A percentile compares a stretch with the other conserved stretches of the same genome.
Evolutionary conservation across 768 basidiomycete genomes (phyloP).

Genomic region (Boletus vinaceobasis): DNA sequence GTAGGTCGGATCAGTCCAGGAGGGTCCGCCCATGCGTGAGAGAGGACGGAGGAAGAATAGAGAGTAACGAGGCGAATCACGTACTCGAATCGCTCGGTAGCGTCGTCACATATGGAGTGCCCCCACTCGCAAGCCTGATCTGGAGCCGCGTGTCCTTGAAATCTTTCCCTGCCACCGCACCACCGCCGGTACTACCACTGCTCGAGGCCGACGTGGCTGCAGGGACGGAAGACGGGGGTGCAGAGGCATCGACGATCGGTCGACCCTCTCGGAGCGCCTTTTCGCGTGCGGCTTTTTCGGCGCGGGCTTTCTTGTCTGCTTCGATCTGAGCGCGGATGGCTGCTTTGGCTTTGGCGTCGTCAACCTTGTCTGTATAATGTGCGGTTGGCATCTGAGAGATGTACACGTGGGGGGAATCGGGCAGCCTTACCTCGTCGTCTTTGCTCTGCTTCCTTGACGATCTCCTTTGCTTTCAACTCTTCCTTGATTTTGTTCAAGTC

Average conservation of each 20-base stretch:
- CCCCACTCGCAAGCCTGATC: constrained; percentile 78
- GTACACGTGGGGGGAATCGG: background rate
- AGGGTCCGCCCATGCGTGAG: background rate
- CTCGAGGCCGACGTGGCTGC: constrained; percentile 33
- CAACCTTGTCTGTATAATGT: constrained; percentile 69
- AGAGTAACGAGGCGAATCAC: constrained; percentile 24
- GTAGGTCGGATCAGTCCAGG: background rate
- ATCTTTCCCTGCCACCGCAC: constrained; percentile 57
- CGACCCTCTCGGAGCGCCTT: constrained; percentile 87
- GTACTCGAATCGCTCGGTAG: constrained; percentile 74
- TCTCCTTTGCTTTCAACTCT: constrained; percentile 72
- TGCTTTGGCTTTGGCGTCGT: constrained; percentile 81
- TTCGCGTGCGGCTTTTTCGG: constrained; percentile 84
- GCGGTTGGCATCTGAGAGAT: background rate
- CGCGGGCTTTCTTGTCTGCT: constrained; percentile 85
- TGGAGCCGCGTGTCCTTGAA: constrained; percentile 88
- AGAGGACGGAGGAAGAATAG: background rate
- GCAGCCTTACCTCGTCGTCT: constrained; percentile 62
- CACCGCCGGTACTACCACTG: constrained; percentile 24
- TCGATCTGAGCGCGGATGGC: constrained; percentile 93
- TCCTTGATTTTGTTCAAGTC: constrained; percentile 73
- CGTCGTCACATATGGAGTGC: constrained; percentile 76
- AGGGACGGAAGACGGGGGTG: constrained; percentile 27
- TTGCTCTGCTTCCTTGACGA: constrained; percentile 77
- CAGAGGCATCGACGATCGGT: constrained; percentile 33